Evolutionary conservation across 2,329 filamentous ascomycete species (phyloP).

Genomic region (Furcasterigmium sp.): DNA sequence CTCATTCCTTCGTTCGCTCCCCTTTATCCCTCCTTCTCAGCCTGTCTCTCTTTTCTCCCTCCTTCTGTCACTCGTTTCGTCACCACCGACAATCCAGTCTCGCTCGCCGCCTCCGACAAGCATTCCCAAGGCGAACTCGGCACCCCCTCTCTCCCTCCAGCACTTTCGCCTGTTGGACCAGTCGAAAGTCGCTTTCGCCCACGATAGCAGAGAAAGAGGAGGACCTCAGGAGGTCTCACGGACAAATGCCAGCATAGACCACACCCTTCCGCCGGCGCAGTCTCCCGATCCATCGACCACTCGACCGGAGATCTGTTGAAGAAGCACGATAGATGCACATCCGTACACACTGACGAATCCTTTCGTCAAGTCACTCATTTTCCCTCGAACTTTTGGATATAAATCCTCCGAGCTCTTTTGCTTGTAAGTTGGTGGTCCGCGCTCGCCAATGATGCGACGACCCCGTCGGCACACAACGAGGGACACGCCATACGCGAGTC

Average conservation of each 20-base stretch:
- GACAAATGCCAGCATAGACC: conserved; percentile 9
- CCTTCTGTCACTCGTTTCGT: conserved; percentile 12
- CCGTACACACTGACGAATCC: conserved; percentile 1
- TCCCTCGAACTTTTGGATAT: background rate
- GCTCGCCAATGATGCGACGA: too few relatives aligned
- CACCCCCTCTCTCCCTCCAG: background rate
- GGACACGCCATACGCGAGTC: too few relatives aligned
- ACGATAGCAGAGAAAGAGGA: conserved; percentile 1
- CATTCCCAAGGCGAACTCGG: conserved; percentile 11
- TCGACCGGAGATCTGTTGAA: conserved; percentile 2
- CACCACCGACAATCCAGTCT: conserved; percentile 9
- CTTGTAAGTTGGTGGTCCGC: background rate
- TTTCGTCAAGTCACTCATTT: conserved; percentile 15
- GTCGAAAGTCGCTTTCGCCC: conserved; percentile 1
- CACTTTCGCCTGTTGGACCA: background rate
- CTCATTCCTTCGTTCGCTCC: conserved; percentile 15
- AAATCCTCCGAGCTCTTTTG: background rate
- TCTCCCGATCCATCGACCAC: too few relatives aligned
- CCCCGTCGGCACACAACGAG: too few relatives aligned
- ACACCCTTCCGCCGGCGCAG: background rate
- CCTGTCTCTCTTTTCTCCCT: conserved; percentile 10
- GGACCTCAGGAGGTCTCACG: conserved; percentile 7
- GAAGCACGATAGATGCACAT: conserved; percentile 8
- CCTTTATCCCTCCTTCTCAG: conserved; percentile 12
- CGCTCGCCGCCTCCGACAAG: conserved; percentile 13